phyloP scores from a whole-genome alignment of 352 stramenopile genomes.

The Globisporangium canariense region DNA sequence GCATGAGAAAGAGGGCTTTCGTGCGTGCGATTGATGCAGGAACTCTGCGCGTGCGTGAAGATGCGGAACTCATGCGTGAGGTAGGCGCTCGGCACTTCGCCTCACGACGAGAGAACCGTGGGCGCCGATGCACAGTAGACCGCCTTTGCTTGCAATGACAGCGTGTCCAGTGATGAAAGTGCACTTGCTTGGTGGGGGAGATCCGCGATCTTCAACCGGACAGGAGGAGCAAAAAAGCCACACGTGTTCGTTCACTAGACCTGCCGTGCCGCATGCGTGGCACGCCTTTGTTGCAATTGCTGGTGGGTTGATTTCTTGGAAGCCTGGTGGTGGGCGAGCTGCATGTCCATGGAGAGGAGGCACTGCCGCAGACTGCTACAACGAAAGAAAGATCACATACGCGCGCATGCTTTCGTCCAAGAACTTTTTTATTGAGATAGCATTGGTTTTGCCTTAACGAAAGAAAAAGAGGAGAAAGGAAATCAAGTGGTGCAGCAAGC shows the following conservation, averaged over 20 bases:
- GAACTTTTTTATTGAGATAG: conserved; percentile 11
- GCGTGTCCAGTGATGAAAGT: not conserved
- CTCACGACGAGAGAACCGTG: too few species aligned
- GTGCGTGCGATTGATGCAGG: not conserved
- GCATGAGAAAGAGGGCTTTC: not conserved
- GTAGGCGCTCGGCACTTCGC: too few species aligned
- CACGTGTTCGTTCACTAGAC: not conserved
- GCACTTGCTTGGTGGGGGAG: not conserved
- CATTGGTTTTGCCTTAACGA: conserved; percentile 8
- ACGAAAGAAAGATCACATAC: not conserved
- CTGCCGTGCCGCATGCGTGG: not conserved
- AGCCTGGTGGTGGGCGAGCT: too few species aligned
- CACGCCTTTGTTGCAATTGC: not conserved
- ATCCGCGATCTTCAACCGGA: conserved; percentile 5
- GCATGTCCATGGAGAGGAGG: not conserved
- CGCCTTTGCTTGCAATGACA: too few species aligned
- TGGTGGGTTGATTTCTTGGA: conserved; percentile 1
- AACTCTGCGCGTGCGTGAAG: too few species aligned
- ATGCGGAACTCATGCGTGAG: too few species aligned
- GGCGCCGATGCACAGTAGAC: too few species aligned
- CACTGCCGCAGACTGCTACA: too few species aligned
- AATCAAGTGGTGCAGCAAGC: conserved; percentile 14
- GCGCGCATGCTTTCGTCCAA: conserved; percentile 6
- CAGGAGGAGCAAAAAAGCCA: conserved; percentile 2
- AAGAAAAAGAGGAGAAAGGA: conserved; percentile 13